Evolutionary conservation across 306 rosid genomes (phyloP).

Genomic region (Prunus mongolica): DNA sequence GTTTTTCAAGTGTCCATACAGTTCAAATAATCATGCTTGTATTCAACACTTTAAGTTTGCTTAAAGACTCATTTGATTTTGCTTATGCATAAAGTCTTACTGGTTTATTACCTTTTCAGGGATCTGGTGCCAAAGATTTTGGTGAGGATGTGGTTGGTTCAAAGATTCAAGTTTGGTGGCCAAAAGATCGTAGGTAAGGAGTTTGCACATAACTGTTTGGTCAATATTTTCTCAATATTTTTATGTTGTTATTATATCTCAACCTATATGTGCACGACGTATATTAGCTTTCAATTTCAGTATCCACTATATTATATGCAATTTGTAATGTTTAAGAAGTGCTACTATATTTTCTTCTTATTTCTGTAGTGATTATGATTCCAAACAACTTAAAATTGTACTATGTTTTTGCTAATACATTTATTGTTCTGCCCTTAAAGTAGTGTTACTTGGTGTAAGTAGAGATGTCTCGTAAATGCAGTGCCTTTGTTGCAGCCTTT

Average conservation of each 20-base stretch:
- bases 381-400: not conserved
- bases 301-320: not conserved
- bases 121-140: slow-evolving; percentile 33
- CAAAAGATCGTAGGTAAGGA: slow-evolving; percentile 60
- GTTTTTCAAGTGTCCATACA: not conserved
- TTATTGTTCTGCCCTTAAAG: not conserved
- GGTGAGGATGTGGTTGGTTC: slow-evolving; percentile 62
- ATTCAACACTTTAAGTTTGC: not conserved
- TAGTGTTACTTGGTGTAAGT: not conserved
- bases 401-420: not conserved
- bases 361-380: not conserved
- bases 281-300: not conserved
- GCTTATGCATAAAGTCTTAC: slow-evolving; percentile 15
- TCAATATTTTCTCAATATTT: not conserved
- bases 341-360: not conserved
- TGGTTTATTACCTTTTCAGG: slow-evolving; percentile 39
- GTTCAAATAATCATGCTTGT: not conserved
- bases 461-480: not conserved
- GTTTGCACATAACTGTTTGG: not conserved
- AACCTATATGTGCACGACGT: too few species aligned
- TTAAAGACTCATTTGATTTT: not conserved
- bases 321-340: not conserved
- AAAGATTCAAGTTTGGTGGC: slow-evolving; percentile 86
- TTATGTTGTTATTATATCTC: not conserved
- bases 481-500: not conserved